phyloP scores from a whole-genome alignment of 805 yeast genomes.

The Pichia eremophila region DNA sequence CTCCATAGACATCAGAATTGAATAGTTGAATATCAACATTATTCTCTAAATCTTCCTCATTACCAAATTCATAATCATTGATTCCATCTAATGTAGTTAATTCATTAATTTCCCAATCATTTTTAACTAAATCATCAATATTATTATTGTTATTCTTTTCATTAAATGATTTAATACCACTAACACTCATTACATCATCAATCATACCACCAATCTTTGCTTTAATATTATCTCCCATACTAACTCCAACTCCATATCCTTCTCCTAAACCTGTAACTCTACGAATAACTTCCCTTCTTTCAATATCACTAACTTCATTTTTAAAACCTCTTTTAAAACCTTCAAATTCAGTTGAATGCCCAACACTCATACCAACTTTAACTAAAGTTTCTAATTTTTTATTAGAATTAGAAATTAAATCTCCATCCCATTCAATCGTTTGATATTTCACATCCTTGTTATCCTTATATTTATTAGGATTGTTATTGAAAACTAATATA shows the following conservation, averaged over 20 bases:
- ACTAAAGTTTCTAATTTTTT: constrained; percentile 73
- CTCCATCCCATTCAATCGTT: constrained; percentile 57
- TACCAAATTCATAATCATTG: not conserved
- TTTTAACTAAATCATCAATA: constrained; percentile 4
- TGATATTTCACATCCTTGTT: constrained; percentile 15
- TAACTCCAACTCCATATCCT: not conserved
- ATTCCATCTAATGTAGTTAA: constrained; percentile 9
- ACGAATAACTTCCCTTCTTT: constrained; percentile 7
- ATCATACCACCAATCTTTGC: constrained; percentile 6
- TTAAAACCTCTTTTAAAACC: constrained; percentile 37
- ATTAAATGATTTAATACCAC: not conserved
- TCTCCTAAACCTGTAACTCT: constrained; percentile 13
- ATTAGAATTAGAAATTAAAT: constrained; percentile 57
- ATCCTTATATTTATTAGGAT: not conserved
- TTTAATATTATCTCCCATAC: constrained; percentile 4
- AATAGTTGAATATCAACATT: constrained; percentile 1
- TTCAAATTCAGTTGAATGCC: constrained; percentile 47
- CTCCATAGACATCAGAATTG: not conserved
- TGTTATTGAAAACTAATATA: constrained; percentile 45
- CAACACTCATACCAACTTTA: constrained; percentile 86
- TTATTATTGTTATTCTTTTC: constrained; percentile 3
- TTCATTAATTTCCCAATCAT: constrained; percentile 23
- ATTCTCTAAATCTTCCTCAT: not conserved
- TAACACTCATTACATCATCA: constrained; percentile 8
- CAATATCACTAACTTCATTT: constrained; percentile 2